Evolutionary conservation across 2,329 filamentous ascomycete genomes (phyloP), one percentile per base, ranked within the genome.

Genomic region (Aspergillus hortae): DNA sequence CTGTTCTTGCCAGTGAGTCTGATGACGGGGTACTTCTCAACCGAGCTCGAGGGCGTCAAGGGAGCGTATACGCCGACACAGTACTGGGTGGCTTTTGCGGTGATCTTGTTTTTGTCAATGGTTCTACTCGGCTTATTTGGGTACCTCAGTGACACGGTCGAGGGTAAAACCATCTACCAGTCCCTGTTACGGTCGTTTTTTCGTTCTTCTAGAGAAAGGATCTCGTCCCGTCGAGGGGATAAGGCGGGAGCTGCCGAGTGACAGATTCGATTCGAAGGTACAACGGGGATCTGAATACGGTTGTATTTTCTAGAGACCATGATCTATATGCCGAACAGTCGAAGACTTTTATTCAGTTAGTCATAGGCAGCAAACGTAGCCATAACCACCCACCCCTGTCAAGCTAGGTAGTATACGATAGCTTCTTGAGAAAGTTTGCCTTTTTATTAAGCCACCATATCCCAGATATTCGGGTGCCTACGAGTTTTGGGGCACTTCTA

Each of bases 1-100:
- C 75, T 90, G 47, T 91, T 91, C 71, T 77, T 90, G 50, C 88
- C 88, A 0, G 85, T 90, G 54, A 86, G 81, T 58, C 78, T 90
- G 45, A 85, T 90, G 82, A 89, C 87, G 3, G 83, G 77, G 30
- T 91, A 90, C 68, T 91, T 90, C 67, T 85, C 83, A 5, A 79
- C 86, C 1, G 80, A 88, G 65, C 80, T 90, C 46, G 69, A 74
- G 6, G 79, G 81, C 4, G 71, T 85, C 9, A 76, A 80, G 45
- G 66, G 67, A 6, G 69, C 73, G n/a, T 90, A 88, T 68, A 82
- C 80, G 0, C 71, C 79, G 12, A 77, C 68, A 51, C 80, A 83
- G 41, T 91, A 88, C 66, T 90, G 87, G 87, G 74, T 80, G 46
- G 73, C 78, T 25, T 90, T 91, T 71, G 81, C 76, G 0, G 79